These are phyloP conservation scores for Yarrowia sp. DNA, from an alignment of 805 yeast species.

Conservation along the genomic window DNA sequence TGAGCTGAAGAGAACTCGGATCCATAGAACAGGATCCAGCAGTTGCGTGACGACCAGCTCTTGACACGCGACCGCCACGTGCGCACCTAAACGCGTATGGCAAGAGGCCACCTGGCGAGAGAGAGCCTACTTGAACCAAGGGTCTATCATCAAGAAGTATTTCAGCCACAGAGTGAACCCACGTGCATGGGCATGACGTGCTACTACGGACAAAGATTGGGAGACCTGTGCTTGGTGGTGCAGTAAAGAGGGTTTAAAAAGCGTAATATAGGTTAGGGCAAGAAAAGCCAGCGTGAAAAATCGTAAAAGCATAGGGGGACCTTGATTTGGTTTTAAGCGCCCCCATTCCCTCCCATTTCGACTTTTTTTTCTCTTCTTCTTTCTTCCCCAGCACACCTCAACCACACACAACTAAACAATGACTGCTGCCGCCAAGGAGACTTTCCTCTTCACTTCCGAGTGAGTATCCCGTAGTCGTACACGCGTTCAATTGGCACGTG, in stretches of 20 bases:
- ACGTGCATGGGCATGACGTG: constrained; percentile 38
- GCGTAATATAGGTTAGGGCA: constrained; percentile 37
- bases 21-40: too few species aligned
- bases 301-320: constrained; percentile 27
- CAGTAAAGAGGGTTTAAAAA: constrained; percentile 26
- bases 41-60: neutral
- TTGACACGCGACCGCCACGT: constrained; percentile 9
- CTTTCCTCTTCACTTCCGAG: constrained; percentile 71
- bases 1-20: neutral
- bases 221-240: constrained; percentile 25
- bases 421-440: constrained; percentile 50
- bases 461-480: constrained; percentile 43
- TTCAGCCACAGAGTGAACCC: constrained; percentile 37
- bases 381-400: constrained; percentile 38
- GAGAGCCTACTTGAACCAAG: neutral
- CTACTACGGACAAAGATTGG: constrained; percentile 25
- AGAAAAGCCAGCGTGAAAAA: constrained; percentile 38
- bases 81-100: constrained; percentile 6
- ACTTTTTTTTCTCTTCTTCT: constrained; percentile 21
- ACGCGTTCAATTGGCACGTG: neutral
- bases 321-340: constrained; percentile 38
- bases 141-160: neutral
- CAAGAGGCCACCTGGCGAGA: constrained; percentile 7
- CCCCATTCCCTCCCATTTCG: constrained; percentile 21
- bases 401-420: constrained; percentile 41